Percentiles rank a stretch among this genome's conserved stretches.
These are phyloP conservation scores for Antitrichia curtipendula DNA, from an alignment of 225 moss, liverwort and hornwort genomes.

Conservation along the genomic window DNA sequence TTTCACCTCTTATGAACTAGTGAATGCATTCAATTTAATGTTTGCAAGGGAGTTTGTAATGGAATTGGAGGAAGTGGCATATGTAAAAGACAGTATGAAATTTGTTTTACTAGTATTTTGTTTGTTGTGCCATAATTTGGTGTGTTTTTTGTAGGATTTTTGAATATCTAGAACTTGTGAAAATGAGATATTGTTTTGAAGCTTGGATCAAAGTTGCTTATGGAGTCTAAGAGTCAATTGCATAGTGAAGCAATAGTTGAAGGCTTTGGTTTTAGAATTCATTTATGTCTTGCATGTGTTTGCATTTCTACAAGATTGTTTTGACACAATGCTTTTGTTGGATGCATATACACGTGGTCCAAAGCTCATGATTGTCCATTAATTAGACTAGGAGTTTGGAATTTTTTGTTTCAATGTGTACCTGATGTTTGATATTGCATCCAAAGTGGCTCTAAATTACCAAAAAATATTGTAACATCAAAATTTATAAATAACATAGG, in stretches of 20 bases:
- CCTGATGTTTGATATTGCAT: not conserved
- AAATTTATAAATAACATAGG: not conserved
- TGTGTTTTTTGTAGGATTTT: too few relatives aligned
- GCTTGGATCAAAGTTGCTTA: not conserved
- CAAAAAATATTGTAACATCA: not conserved
- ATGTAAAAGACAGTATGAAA: fast-evolving
- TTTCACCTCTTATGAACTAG: not conserved
- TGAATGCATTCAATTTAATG: not conserved
- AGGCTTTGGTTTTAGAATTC: not conserved
- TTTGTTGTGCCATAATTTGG: not conserved
- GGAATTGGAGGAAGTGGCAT: fast-evolving
- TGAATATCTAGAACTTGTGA: not conserved
- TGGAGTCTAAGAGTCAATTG: not conserved
- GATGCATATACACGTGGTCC: not conserved
- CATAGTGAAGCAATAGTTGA: not conserved
- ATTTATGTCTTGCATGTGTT: not conserved
- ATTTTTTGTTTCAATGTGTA: not conserved
- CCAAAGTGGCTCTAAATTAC: not conserved
- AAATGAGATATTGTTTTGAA: not conserved
- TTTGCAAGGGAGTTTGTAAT: not conserved
- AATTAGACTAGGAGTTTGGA: not conserved
- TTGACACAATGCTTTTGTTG: not conserved
- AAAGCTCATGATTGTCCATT: not conserved
- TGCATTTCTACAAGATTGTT: not conserved
- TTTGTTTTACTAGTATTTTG: not conserved